A percentile compares a stretch with the other conserved stretches of the same genome.
These are phyloP conservation scores for Hymenoscyphus scutula DNA, from an alignment of 2,329 filamentous ascomycete genomes.

Conservation along the genomic window DNA sequence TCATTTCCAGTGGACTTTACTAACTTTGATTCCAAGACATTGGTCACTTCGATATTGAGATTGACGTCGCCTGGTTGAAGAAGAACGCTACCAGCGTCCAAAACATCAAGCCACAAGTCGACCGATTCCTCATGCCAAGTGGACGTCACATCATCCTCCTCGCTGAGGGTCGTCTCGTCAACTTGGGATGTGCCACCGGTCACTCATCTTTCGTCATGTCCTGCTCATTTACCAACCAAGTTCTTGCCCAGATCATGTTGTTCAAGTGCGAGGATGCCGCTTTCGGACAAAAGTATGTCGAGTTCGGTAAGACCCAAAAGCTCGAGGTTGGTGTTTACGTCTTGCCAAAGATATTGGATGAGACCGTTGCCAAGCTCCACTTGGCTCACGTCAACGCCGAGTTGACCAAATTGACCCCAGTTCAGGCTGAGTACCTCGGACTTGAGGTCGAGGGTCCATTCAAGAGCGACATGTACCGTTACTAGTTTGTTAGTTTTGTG, in stretches of 20 bases:
- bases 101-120: constrained; percentile 99
- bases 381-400: constrained; percentile 91
- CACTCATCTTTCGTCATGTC: constrained; percentile 99
- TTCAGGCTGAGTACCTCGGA: constrained; percentile 94
- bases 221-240: constrained; percentile 99
- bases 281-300: constrained; percentile 91
- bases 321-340: constrained; percentile 92
- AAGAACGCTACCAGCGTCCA: constrained; percentile 87
- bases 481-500: constrained; percentile 32
- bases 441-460: constrained; percentile 83
- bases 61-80: constrained; percentile 99
- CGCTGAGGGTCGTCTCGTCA: constrained; percentile 97
- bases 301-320: constrained; percentile 91
- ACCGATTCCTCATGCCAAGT: constrained; percentile 92
- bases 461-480: constrained; percentile 81
- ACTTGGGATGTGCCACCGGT: constrained; percentile 97
- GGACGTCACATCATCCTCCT: constrained; percentile 98
- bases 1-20: constrained; percentile 12
- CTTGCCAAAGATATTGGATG: constrained; percentile 97
- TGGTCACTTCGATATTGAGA: constrained; percentile 99
- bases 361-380: constrained; percentile 96
- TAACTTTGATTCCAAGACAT: constrained; percentile 61
- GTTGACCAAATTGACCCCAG: constrained; percentile 78
- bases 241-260: constrained; percentile 97
- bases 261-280: constrained; percentile 87